Base-by-base conservation (phyloP, 31 red algal species). In the Odonthalia washingtoniensis region DNA sequence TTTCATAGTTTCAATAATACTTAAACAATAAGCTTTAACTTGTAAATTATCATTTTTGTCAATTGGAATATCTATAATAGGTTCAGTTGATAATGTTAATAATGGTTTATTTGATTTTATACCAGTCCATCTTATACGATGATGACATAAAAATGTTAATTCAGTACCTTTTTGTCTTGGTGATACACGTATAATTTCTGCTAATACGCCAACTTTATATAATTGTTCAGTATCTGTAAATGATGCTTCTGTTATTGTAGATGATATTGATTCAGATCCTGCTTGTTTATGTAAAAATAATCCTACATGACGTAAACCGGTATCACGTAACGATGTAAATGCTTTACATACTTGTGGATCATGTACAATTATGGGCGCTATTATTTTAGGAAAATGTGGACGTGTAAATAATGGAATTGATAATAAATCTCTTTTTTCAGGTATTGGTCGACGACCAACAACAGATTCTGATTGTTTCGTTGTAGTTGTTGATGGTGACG, bases 111-210 rank as follows among this genome's bases (percentile, higher is more conserved):
- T 74, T n/a, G 82, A 80, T 2, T 78, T 89, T 37, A 95, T 89
- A 0, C 46, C 40, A 12, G 35, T 91, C 87, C 92, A 91, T 31
- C 93, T 63, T 26, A 98, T 92, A 46, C 96, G 96, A 90, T 98
- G 96, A 75, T 98, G 96, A 68, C 96, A 95, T 17, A 92, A 49
- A 81, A 95, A 95, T 67, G 96, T 98, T 34, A 98, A 79, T 87
- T 98, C 96, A 2, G 95, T 82, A 26, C 96, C 96, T 61, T 92
- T 95, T 40, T 90, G 82, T 37, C 96, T 77, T 3, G 96, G 96
- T 32, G 85, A 86, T 28, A 95, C 66, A 31, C 92, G 82, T 69
- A 98, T 85, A 38, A 98, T 72, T 72, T 98, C 96, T 5, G 88
- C 96, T 0, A 98, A 65, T 4, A 98, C 96, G 30, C 96, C 96